Conservation (phyloP, 257 asterid species). For the Osmanthus fragrans region DNA sequence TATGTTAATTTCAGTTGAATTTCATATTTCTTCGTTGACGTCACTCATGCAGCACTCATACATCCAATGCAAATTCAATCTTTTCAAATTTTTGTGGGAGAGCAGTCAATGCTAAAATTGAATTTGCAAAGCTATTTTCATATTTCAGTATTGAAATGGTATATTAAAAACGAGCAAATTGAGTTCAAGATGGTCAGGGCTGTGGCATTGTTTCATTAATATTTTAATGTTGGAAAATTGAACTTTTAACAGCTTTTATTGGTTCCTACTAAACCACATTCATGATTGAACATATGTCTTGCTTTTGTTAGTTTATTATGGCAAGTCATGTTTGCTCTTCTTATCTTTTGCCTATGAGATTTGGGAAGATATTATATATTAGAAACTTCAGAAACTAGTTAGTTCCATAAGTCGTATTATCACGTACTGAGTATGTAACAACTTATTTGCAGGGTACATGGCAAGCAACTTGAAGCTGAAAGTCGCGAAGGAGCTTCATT, state of each 20-base stretch:
- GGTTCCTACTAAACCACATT: not conserved
- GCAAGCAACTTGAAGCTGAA: conserved; percentile 62
- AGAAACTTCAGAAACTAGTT: conserved; percentile 24
- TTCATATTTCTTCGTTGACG: not conserved
- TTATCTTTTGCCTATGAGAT: not conserved
- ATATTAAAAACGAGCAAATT: not conserved
- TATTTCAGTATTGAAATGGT: not conserved
- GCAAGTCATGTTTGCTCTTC: not conserved
- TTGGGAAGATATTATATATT: not conserved
- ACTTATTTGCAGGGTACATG: conserved; percentile 67
- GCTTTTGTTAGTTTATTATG: not conserved
- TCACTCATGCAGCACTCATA: not conserved
- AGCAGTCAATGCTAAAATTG: not conserved
- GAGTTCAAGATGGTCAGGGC: not conserved
- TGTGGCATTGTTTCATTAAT: not conserved
- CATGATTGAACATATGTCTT: not conserved
- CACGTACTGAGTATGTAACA: not conserved
- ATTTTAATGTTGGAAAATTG: not conserved
- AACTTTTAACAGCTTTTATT: conserved; percentile 1
- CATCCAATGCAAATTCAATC: not conserved
- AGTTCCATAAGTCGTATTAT: not conserved
- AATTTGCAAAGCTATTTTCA: not conserved
- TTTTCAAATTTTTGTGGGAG: not conserved
- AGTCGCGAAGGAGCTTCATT: conserved; percentile 90
- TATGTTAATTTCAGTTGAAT: not conserved